These are phyloP conservation scores for Dacryopinax spathularia DNA, from an alignment of 768 basidiomycete genomes.

Conservation along the genomic window DNA sequence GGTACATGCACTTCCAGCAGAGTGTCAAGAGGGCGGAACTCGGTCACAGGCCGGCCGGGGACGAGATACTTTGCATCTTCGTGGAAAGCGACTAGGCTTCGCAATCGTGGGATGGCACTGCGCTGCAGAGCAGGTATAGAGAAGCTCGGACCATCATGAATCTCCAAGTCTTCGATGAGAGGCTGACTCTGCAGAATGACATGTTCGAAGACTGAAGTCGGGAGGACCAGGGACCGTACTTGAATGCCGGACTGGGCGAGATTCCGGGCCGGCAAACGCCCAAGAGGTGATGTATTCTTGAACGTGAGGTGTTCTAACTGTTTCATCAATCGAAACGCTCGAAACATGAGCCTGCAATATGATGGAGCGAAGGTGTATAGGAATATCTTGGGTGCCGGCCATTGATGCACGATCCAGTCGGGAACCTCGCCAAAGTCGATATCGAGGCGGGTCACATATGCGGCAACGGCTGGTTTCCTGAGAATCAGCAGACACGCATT, in stretches of 20 bases:
- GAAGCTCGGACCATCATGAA: background rate
- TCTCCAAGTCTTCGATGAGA: background rate
- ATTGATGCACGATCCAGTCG: conserved; percentile 1
- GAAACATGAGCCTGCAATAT: background rate
- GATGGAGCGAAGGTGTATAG: background rate
- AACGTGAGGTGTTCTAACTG: background rate
- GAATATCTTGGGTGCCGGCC: background rate
- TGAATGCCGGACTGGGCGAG: background rate
- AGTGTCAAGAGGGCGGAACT: background rate
- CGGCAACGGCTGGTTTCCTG: background rate
- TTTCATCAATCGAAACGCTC: background rate
- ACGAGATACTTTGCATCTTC: background rate
- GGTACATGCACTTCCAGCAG: background rate
- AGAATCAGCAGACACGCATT: background rate
- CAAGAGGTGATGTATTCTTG: background rate
- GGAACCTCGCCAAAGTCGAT: background rate
- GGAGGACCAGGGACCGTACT: background rate
- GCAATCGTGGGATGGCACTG: background rate
- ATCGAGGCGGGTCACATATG: background rate
- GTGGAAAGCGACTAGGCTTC: background rate
- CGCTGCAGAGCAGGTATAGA: background rate
- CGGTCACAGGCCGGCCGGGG: background rate
- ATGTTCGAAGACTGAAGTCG: background rate
- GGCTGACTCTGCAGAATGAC: conserved; percentile 1
- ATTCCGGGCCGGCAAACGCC: background rate